Evolutionary conservation across 257 asterid species (phyloP).

Genomic region (Solanum etuberosum): DNA sequence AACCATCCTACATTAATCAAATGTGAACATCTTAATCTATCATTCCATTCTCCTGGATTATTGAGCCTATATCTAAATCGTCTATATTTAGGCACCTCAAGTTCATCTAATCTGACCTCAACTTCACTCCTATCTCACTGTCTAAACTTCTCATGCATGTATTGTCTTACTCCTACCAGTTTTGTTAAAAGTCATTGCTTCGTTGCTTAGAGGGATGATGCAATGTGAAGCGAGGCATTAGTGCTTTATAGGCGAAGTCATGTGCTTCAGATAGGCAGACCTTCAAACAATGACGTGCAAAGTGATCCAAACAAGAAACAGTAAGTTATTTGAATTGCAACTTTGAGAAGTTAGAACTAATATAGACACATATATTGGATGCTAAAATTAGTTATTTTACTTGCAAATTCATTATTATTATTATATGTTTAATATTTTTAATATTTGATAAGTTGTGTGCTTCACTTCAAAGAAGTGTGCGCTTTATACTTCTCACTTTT

Average conservation of each 20-base stretch:
- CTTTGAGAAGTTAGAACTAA: neutral
- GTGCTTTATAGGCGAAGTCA: neutral
- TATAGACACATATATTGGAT: neutral
- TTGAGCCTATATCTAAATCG: neutral
- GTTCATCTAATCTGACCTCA: neutral
- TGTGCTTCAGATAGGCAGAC: neutral
- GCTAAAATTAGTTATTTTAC: neutral
- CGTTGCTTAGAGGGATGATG: neutral
- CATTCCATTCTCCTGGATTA: neutral
- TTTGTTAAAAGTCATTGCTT: neutral
- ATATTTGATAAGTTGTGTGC: neutral
- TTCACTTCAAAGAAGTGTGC: neutral
- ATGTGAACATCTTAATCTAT: neutral
- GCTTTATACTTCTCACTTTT: neutral
- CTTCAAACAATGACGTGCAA: neutral
- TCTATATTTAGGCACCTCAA: neutral
- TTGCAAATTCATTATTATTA: neutral
- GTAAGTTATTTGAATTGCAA: neutral
- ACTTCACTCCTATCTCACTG: neutral
- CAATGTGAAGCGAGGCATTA: neutral
- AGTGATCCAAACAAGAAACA: neutral
- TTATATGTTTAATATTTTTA: neutral
- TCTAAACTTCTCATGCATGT: neutral
- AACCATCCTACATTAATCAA: neutral
- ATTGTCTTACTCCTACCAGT: neutral